These are phyloP conservation scores for Spizellomyces sp. DNA, from an alignment of 192 early-diverging fungal genomes.

Conservation along the genomic window DNA sequence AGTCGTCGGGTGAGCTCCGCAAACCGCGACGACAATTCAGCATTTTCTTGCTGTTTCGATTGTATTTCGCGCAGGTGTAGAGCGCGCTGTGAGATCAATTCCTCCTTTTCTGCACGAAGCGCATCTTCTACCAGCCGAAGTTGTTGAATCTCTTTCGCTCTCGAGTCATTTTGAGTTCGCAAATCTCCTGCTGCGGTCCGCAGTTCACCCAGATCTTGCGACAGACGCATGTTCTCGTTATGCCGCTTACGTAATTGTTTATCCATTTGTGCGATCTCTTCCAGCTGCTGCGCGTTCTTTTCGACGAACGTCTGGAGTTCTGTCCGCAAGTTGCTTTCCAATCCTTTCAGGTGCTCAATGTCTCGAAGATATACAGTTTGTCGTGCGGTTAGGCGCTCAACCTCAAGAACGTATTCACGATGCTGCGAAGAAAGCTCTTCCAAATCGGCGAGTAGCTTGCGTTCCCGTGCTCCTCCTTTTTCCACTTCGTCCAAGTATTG, in stretches of 20 bases:
- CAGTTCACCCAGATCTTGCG: constrained; percentile 36
- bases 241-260: constrained; percentile 23
- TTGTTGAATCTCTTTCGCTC: constrained; percentile 23
- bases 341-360: constrained; percentile 35
- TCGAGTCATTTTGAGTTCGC: constrained; percentile 17
- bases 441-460: constrained; percentile 41
- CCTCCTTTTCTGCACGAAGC: constrained; percentile 33
- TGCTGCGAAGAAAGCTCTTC: constrained; percentile 41
- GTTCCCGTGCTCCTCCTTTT: constrained; percentile 28
- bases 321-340: constrained; percentile 39
- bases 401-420: constrained; percentile 33
- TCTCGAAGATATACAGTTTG: constrained; percentile 33
- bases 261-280: constrained; percentile 36
- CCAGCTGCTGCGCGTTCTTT: background rate
- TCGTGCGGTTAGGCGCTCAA: constrained; percentile 31
- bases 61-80: constrained; percentile 24
- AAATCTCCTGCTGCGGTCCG: constrained; percentile 22
- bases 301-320: constrained; percentile 32
- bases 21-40: constrained; percentile 31
- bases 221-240: constrained; percentile 21
- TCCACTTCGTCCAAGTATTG: constrained; percentile 48
- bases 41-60: constrained; percentile 22
- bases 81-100: constrained; percentile 5
- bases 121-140: constrained; percentile 23
- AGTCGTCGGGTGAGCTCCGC: constrained; percentile 38